phyloP scores from a whole-genome alignment of 305 asterid species.

The Ilex paraguariensis region DNA sequence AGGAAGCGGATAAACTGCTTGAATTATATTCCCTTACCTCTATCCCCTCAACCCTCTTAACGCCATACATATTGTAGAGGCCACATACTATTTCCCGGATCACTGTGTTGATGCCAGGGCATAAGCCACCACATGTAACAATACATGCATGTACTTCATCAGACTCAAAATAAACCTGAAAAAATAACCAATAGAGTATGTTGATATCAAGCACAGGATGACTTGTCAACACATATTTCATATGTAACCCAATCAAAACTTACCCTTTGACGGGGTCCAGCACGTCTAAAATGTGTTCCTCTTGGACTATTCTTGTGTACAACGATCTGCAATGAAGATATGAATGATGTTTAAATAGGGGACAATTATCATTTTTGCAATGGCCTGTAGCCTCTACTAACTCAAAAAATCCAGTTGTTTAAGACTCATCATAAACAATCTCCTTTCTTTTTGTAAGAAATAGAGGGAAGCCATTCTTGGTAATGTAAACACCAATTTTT shows the following conservation, averaged over 20 bases:
- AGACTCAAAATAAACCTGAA: conserved; percentile 75
- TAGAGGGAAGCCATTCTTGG: not conserved
- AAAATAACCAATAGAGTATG: conserved; percentile 2
- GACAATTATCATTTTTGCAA: not conserved
- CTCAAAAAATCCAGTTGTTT: not conserved
- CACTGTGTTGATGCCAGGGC: conserved; percentile 98
- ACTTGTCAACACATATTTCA: not conserved
- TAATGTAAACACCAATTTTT: not conserved
- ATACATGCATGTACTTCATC: conserved; percentile 89
- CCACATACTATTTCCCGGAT: conserved; percentile 89
- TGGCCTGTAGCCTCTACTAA: too few species aligned
- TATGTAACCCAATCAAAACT: conserved; percentile 4
- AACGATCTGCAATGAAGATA: conserved; percentile 40
- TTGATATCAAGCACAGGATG: not conserved
- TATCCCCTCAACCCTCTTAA: conserved; percentile 70
- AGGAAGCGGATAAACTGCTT: not conserved
- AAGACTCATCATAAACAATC: not conserved
- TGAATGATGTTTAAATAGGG: not conserved
- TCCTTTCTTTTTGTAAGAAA: not conserved
- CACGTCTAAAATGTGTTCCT: conserved; percentile 91
- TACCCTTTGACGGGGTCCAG: conserved; percentile 92
- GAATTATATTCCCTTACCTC: conserved; percentile 38
- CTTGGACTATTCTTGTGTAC: conserved; percentile 79
- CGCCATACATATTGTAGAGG: conserved; percentile 80
- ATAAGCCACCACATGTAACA: conserved; percentile 93